Percentiles rank a stretch among this genome's conserved stretches.
Evolutionary conservation across 257 asterid genomes (phyloP).

Genomic region (Capsicum baccatum): DNA sequence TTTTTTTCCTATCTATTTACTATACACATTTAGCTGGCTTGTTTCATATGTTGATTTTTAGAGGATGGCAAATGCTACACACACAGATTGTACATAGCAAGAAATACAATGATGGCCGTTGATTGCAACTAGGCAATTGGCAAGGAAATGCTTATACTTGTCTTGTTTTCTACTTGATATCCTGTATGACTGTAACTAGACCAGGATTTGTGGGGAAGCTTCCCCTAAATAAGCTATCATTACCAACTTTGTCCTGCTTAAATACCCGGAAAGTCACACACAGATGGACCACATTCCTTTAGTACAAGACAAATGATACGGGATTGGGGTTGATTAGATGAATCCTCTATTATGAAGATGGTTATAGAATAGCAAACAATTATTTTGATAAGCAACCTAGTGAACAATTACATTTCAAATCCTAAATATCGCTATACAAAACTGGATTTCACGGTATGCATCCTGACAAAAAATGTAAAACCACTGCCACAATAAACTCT

Average conservation of each 20-base stretch:
- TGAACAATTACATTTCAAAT: neutral
- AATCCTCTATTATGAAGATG: neutral
- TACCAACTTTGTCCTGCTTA: neutral
- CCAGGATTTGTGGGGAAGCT: neutral
- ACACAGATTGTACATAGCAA: neutral
- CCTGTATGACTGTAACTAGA: neutral
- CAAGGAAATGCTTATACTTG: neutral
- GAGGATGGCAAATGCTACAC: neutral
- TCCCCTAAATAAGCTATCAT: neutral
- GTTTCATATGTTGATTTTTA: neutral
- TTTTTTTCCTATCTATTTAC: neutral
- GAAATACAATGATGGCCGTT: neutral
- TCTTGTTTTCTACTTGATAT: neutral
- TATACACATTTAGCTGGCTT: neutral
- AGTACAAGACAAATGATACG: neutral
- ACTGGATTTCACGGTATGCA: conserved; percentile 32
- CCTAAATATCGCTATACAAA: neutral
- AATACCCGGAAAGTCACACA: neutral
- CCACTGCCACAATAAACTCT: conserved; percentile 92
- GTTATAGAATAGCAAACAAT: neutral
- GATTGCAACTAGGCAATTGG: neutral
- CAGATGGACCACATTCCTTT: neutral
- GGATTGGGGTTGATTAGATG: neutral
- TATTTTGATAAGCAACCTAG: neutral
- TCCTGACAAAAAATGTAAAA: conserved; percentile 62